phyloP scores from a whole-genome alignment of 2,329 filamentous ascomycete genomes.

The Byssochlamys sp. region DNA sequence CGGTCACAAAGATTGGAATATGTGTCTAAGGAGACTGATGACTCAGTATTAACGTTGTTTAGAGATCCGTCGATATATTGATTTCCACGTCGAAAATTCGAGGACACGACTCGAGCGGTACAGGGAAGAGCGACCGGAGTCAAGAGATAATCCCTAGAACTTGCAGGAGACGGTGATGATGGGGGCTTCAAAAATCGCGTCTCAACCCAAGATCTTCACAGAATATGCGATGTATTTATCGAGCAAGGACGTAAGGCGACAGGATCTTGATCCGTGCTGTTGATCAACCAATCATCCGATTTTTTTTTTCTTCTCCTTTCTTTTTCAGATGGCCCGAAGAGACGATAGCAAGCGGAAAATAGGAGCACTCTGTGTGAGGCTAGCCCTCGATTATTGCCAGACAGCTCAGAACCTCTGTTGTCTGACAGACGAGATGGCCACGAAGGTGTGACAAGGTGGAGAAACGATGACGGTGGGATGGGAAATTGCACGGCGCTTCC shows the following conservation, averaged over 20 bases:
- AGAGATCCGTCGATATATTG: too few relatives aligned
- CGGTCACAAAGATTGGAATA: too few relatives aligned
- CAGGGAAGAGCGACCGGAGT: too few relatives aligned
- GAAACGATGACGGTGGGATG: neutral
- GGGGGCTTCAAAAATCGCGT: neutral
- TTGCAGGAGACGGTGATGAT: too few relatives aligned
- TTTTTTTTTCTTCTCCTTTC: neutral
- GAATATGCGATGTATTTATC: neutral
- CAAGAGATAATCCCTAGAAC: too few relatives aligned
- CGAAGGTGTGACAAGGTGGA: neutral
- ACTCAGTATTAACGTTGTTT: too few relatives aligned
- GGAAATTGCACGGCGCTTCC: neutral
- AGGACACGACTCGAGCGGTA: too few relatives aligned
- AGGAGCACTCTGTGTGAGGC: neutral
- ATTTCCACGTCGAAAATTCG: too few relatives aligned
- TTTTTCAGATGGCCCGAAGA: neutral
- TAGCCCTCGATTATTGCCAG: neutral
- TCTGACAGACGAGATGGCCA: neutral
- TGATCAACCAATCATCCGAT: neutral
- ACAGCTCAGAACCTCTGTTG: neutral
- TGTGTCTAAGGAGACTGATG: too few relatives aligned
- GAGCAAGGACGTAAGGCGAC: neutral
- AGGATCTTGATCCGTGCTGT: neutral
- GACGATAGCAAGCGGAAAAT: neutral
- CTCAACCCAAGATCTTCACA: neutral